Evolutionary conservation across 192 early-diverging fungal species (phyloP).

Genomic region (Phlyctochytrium arcticum): DNA sequence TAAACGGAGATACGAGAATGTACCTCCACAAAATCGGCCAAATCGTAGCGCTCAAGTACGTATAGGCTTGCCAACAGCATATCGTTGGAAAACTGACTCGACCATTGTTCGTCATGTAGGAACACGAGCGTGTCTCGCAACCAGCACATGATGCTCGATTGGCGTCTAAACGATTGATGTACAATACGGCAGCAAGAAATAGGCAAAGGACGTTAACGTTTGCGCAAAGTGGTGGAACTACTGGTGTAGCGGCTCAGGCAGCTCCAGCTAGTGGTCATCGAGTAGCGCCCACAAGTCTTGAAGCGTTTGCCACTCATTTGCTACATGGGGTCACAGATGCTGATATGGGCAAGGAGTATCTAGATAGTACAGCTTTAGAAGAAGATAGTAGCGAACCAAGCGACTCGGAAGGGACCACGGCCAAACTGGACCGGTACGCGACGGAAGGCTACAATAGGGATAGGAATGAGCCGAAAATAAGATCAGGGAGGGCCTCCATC

Average conservation of each 20-base stretch:
- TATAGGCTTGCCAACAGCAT: too few relatives aligned
- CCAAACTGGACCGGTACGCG: background rate
- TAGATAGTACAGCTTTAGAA: background rate
- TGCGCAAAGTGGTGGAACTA: constrained; percentile 5
- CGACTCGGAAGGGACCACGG: too few relatives aligned
- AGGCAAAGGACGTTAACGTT: constrained; percentile 1
- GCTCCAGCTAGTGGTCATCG: background rate
- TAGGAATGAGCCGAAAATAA: background rate
- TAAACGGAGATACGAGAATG: constrained; percentile 2
- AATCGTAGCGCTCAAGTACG: too few relatives aligned
- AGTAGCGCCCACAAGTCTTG: background rate
- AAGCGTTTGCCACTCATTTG: constrained; percentile 9
- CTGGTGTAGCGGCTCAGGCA: background rate
- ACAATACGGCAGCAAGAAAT: constrained; percentile 3
- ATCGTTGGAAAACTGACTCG: too few relatives aligned
- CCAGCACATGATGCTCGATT: background rate
- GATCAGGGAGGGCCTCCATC: background rate
- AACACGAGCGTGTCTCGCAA: background rate
- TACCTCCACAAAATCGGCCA: background rate
- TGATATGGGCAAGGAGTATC: background rate
- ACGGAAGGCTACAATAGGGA: background rate
- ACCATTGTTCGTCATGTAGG: too few relatives aligned
- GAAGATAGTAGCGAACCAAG: too few relatives aligned
- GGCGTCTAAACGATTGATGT: constrained; percentile 9
- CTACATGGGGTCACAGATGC: background rate